Evolutionary conservation across 331 rosid species (phyloP).

Genomic region (Arachis monticola): DNA sequence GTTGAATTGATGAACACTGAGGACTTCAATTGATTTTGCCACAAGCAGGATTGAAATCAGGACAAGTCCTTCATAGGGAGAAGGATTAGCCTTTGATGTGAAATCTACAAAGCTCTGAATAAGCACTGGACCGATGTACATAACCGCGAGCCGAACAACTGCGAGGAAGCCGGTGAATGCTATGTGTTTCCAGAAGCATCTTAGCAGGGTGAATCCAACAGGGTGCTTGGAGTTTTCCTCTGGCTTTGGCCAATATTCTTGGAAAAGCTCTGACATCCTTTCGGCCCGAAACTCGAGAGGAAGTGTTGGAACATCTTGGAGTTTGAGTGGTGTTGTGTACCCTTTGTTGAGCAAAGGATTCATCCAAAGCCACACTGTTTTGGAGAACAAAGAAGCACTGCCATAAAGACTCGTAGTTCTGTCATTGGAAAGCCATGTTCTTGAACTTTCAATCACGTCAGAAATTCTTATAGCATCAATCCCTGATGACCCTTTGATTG

Average conservation of each 20-base stretch:
- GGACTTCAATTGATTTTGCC: conserved; percentile 73
- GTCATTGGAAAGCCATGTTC: conserved; percentile 36
- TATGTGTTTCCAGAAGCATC: conserved; percentile 75
- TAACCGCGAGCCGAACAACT: conserved; percentile 54
- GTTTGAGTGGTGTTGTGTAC: conserved; percentile 59
- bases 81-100: conserved; percentile 61
- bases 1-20: conserved; percentile 71
- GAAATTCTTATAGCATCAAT: conserved; percentile 44
- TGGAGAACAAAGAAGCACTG: conserved; percentile 61
- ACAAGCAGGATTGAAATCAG: conserved; percentile 61
- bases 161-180: conserved; percentile 75
- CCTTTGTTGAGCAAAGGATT: conserved; percentile 77
- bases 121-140: conserved; percentile 76
- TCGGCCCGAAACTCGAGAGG: conserved; percentile 68
- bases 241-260: conserved; percentile 74
- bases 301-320: conserved; percentile 77
- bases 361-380: conserved; percentile 78
- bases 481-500: conserved; percentile 65
- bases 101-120: conserved; percentile 72
- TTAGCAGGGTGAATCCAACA: conserved; percentile 61
- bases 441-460: conserved; percentile 23
- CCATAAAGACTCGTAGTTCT: conserved; percentile 62
- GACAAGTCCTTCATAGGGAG: conserved; percentile 63
- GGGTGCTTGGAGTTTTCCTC: conserved; percentile 70
- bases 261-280: conserved; percentile 63